Percentiles rank a stretch among this genome's conserved stretches.
Conservation (phyloP, 164 flowering plant genomes). For the Tetrastigma voinierianum region DNA sequence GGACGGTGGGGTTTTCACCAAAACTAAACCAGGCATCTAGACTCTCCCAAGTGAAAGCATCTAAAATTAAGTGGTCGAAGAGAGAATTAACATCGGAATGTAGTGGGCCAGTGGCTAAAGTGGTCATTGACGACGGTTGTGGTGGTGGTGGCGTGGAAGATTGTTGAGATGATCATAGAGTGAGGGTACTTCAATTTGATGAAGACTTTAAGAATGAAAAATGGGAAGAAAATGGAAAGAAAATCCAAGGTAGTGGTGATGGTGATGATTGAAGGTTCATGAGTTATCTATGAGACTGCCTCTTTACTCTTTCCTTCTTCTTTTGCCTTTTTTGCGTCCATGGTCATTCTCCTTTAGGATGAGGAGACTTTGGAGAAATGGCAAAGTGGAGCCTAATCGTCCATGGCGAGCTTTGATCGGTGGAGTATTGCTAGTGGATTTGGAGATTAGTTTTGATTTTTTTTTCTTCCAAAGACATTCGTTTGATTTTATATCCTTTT, state of each 20-base stretch:
- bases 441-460: no score
- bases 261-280: background rate
- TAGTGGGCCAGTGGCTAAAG: background rate
- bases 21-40: conserved; percentile 52
- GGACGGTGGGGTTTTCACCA: conserved; percentile 53
- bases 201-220: conserved; percentile 21
- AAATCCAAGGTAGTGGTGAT: conserved; percentile 21
- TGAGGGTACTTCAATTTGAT: conserved; percentile 24
- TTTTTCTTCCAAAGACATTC: no score
- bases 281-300: background rate
- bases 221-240: conserved; percentile 25
- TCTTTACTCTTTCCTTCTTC: background rate
- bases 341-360: background rate
- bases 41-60: no score
- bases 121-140: background rate
- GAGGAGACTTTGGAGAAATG: no score
- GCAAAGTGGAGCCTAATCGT: no score
- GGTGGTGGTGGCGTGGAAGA: conserved; percentile 24
- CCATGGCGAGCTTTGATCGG: no score
- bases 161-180: conserved; percentile 14
- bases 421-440: no score
- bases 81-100: background rate
- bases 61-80: background rate
- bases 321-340: background rate
- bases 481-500: no score